phyloP scores from a whole-genome alignment of 768 basidiomycete species.

The Lepiota venenata region DNA sequence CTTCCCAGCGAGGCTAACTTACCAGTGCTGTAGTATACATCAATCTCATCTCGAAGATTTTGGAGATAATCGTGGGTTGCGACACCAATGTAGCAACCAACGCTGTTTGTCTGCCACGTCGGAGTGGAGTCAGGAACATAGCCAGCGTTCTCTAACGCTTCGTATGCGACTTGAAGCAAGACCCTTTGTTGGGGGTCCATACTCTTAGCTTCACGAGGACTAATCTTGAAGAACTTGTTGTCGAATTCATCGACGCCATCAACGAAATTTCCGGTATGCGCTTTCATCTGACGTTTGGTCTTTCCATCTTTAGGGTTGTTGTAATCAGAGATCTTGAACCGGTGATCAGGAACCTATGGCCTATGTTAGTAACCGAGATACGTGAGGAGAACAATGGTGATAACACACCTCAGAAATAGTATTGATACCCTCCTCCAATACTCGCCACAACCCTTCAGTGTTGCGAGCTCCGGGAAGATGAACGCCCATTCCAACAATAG shows the following conservation, averaged over 20 bases:
- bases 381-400: neutral
- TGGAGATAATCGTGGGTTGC: conserved; percentile 70
- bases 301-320: conserved; percentile 26
- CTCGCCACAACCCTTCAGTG: conserved; percentile 49
- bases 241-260: conserved; percentile 59
- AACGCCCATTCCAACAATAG: conserved; percentile 71
- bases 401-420: conserved; percentile 52
- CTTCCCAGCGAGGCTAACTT: neutral
- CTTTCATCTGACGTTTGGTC: conserved; percentile 40
- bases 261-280: conserved; percentile 64
- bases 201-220: conserved; percentile 68
- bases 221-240: conserved; percentile 66
- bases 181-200: conserved; percentile 81
- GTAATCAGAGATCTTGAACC: conserved; percentile 52
- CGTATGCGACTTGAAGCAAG: conserved; percentile 61
- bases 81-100: conserved; percentile 69
- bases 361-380: conserved; percentile 5
- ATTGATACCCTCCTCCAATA: conserved; percentile 54
- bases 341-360: conserved; percentile 54
- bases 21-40: conserved; percentile 74
- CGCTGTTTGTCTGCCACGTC: conserved; percentile 46
- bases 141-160: conserved; percentile 69
- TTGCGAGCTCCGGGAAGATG: conserved; percentile 53
- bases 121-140: conserved; percentile 62
- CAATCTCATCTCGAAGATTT: conserved; percentile 59